Base-by-base conservation (phyloP, 139 green algal genomes). In the Chlamydomonas sp. region DNA sequence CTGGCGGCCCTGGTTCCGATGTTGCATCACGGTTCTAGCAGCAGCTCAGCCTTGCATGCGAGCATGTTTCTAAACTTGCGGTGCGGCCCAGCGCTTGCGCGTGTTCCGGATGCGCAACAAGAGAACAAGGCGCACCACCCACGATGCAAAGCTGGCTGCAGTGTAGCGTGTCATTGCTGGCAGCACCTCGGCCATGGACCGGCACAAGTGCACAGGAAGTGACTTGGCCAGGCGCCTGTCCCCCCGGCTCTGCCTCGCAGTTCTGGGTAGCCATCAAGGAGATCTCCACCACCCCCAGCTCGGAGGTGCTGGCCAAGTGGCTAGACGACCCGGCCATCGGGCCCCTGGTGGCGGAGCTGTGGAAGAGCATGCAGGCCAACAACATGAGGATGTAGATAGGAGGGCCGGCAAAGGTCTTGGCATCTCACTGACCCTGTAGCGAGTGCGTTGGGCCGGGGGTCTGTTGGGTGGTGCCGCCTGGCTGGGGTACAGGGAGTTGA, bases 241-340 rank as follows among this genome's bases (percentile, higher is more conserved):
- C n/a, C 20, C 72, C 20, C 4, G 16, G 20, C 78, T 49, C 17
- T 71, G 15, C 63, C 20, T 63, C 78, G 77, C 85, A 93, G 89
- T 94, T 92, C 73, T 94, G 85, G 78, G 78, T 86, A n/a, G 83
- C 79, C n/a, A 91, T 94, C 63, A 85, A 82, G 80, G 91, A 94
- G 85, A 93, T 94, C 80, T 81, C 71, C 8, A 82, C 90, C 73
- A 87, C 74, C 69, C 87, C 89, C 14, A 85, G 76, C 6, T 31
- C 84, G 20, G 89, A 89, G 61, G 75, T 85, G 6, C 87, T 94
- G 84, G 9, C n/a, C 18, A 88, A 89, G 58, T 94, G 91, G 91
- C 63, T 93, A 78, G 87, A 91, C 71, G 73, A 94, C 76, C 87
- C 87, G 0, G 81, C 49, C 58, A 87, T 94, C 57, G 91, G 91